Evolutionary conservation across 2,329 filamentous ascomycete genomes (phyloP).

Genomic region (Sporothrix schenckii): DNA sequence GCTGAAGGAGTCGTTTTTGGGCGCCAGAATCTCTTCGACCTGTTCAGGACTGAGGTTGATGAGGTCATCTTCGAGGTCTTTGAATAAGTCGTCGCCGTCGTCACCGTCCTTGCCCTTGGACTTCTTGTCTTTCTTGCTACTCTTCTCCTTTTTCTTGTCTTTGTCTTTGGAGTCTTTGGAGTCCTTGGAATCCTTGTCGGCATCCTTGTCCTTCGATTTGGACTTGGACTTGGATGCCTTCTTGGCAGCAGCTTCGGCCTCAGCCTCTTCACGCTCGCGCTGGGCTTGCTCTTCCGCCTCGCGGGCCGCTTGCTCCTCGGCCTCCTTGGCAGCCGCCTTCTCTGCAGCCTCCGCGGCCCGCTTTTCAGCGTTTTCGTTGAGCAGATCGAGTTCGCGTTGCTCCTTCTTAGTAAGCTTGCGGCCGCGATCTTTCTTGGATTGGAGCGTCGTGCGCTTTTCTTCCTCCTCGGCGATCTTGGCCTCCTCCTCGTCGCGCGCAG

Average conservation of each 20-base stretch:
- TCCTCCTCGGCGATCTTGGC: slow-evolving; percentile 47
- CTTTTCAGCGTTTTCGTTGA: slow-evolving; percentile 42
- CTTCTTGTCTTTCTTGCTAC: slow-evolving; percentile 37
- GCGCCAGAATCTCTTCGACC: slow-evolving; percentile 49
- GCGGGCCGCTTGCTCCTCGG: slow-evolving; percentile 45
- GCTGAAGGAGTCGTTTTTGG: slow-evolving; percentile 53
- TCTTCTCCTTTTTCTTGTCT: slow-evolving; percentile 35
- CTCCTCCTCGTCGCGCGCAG: slow-evolving; percentile 42
- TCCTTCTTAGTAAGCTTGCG: slow-evolving; percentile 41
- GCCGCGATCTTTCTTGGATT: slow-evolving; percentile 40
- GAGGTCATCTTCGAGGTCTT: slow-evolving; percentile 38
- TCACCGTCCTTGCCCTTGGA: slow-evolving; percentile 39
- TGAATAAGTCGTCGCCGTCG: slow-evolving; percentile 42
- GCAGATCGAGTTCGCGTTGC: slow-evolving; percentile 43
- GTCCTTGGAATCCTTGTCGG: slow-evolving; percentile 35
- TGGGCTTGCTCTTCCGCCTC: slow-evolving; percentile 43
- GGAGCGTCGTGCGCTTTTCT: slow-evolving; percentile 42
- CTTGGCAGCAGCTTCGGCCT: slow-evolving; percentile 39
- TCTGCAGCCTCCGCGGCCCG: slow-evolving; percentile 42
- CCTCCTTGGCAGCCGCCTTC: slow-evolving; percentile 41
- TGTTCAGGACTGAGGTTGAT: slow-evolving; percentile 49
- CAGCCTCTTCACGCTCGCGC: slow-evolving; percentile 44
- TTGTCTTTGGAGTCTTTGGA: slow-evolving; percentile 36
- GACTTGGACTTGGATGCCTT: slow-evolving; percentile 44
- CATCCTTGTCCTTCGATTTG: slow-evolving; percentile 43